Base-by-base conservation (phyloP, 176 grass and related monocot species). In the Luzula sylvatica region DNA sequence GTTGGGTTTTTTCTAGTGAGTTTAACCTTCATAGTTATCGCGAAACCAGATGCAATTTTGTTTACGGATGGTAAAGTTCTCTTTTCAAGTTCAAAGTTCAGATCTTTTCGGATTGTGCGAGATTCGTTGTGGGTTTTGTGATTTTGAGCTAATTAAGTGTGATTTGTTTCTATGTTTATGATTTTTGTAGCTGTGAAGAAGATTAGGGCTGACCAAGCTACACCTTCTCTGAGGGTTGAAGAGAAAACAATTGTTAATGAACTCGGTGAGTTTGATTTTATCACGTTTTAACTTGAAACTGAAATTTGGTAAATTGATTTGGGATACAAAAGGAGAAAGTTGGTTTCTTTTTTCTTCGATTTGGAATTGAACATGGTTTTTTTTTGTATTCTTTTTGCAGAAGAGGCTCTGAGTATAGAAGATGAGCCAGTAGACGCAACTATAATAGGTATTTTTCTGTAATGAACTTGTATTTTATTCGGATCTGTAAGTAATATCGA, bases 1-100 rank as follows among this genome's bases (percentile, higher is more conserved):
- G 52, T 84, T 46, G 79, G 83, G 22, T 83, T 86, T 68, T 81
- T 95, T 38, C 76, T 88, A 17, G 66, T 95, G 69, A 84, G 79
- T 23, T 69, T 87, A 62, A 84, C 83, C 62, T 95, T 86, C 75
- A 53, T 88, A 38, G 40, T 95, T 53, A 42, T 88, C 29, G 84
- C 83, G 15, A 95, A 83, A 51, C 83, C 88, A 9, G 76, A 94
- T 28, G 66, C 82, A 3, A 70, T 88, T 46, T 56, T 80, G 47
- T 84, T 81, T 15, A 18, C 76, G 47, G 58, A 65, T 14, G 65
- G 72, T 65, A 49, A 59, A 0, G 68, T 59, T 25, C 1, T 7
- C 35, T 0, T 41, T 23, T 26, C n/a, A 25, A 38, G 27, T 25
- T 1, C 3, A 13, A 17, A 32, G 15, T 11, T 30, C 2, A 11